Evolutionary conservation across 2,329 filamentous ascomycete species (phyloP), one percentile per base, ranked within the genome.

Genomic region (Phialophora macrospora): DNA sequence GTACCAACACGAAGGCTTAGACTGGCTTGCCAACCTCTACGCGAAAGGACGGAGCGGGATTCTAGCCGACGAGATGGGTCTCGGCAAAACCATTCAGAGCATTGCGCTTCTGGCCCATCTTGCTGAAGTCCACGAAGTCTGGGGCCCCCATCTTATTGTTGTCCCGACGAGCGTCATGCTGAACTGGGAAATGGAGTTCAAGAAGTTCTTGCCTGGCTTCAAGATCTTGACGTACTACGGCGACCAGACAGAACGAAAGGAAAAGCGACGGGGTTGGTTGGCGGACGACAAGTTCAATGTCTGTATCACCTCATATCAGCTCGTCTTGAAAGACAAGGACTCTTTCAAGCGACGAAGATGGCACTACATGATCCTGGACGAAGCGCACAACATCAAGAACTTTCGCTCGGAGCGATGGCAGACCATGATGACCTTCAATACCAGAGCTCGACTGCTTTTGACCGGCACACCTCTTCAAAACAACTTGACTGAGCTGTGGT

Each of bases 111-210:
- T 99, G 44, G 95, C 95, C 4, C 94, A 99, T 76, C 84, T 99
- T 41, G 95, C 96, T 8, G 93, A 93, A 68, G 85, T 92, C 46
- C 91, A 97, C 75, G 88, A 93, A 73, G 88, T 96, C 4, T 99
- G 95, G 96, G 95, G 96, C 0, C 93, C 95, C 0, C 95, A 99
- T 81, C 82, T 99, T 26, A 92, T 99, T 56, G 90, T 99, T 67
- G 95, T 99, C 1, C 95, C 95, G 1, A 99, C 95, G 1, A 98
- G 93, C 78, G 96, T 99, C 56, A 97, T 99, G 85, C 87, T 99
- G 70, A 99, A 99, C 75, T 99, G 95, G 95, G 96, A 99, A 77
- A 98, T 98, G 90, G 95, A 99, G 78, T 99, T 99, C 84, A 98
- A 98, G 75, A 99, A 99, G 77, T 99, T 81, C 87, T 92, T 93